Conservation (phyloP, 2,329 filamentous ascomycete species). For the Exophiala sideris region DNA sequence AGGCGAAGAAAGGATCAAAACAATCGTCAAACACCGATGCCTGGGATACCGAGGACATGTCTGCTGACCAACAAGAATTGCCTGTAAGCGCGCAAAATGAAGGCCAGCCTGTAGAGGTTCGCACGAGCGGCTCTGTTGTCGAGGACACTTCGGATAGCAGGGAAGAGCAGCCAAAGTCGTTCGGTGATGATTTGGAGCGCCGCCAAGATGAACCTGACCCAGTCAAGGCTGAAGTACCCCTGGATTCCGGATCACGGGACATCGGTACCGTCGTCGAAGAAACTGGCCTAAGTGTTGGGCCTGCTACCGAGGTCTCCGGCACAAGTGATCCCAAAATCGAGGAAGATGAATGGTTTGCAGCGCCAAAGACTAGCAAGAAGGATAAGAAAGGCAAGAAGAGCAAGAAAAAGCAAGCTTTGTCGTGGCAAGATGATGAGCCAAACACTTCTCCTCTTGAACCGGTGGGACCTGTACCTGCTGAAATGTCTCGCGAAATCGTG, state of each 20-base stretch:
- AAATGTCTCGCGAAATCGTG: background rate
- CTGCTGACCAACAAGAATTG: background rate
- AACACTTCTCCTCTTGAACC: background rate
- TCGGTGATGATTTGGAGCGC: constrained; percentile 21
- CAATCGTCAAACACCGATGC: background rate
- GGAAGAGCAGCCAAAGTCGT: constrained; percentile 13
- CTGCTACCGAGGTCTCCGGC: background rate
- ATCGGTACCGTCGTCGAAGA: background rate
- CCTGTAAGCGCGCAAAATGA: background rate
- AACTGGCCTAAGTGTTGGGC: too few relatives aligned
- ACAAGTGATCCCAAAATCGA: background rate
- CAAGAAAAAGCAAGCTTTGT: constrained; percentile 10
- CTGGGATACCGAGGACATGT: background rate
- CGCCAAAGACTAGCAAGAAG: constrained; percentile 20
- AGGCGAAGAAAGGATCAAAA: constrained; percentile 18
- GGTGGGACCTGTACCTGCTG: background rate
- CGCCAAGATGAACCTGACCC: background rate
- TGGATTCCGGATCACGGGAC: background rate
- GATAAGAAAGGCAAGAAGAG: constrained; percentile 23
- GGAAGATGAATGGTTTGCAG: constrained; percentile 8
- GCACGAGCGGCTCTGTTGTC: background rate
- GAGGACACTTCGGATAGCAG: background rate
- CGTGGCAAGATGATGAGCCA: constrained; percentile 4
- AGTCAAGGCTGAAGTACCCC: background rate
- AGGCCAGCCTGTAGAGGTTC: background rate